Evolutionary conservation across 73 alveolate species (phyloP).

Genomic region (Paraurostyla sp.): DNA sequence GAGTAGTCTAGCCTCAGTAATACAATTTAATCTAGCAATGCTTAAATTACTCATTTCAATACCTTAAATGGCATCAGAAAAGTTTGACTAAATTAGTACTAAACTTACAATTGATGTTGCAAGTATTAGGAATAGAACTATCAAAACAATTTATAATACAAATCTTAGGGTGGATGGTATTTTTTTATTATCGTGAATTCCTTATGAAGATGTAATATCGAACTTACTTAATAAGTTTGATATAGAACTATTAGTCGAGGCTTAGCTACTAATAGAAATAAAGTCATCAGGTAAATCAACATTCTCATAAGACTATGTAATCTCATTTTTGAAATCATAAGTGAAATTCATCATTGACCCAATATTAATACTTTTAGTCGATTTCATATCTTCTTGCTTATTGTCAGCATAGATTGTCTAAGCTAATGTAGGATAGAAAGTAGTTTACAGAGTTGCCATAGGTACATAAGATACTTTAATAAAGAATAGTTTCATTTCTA

Average conservation of each 20-base stretch:
- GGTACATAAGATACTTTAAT: too few relatives aligned
- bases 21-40: background rate
- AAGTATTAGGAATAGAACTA: background rate
- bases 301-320: background rate
- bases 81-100: background rate
- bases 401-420: background rate
- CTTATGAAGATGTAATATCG: background rate
- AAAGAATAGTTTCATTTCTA: too few relatives aligned
- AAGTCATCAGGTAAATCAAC: background rate
- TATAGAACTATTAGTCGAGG: constrained; percentile 14
- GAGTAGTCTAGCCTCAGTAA: background rate
- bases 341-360: background rate
- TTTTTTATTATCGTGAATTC: background rate
- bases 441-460: too few relatives aligned
- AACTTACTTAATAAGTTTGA: background rate
- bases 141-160: background rate
- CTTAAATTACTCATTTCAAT: constrained; percentile 30
- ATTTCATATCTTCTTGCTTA: background rate
- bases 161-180: constrained; percentile 13
- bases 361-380: background rate
- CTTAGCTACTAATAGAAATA: constrained; percentile 3
- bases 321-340: background rate
- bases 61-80: constrained; percentile 9
- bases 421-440: background rate
- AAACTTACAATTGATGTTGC: constrained; percentile 17